Evolutionary conservation across 768 basidiomycete species (phyloP).

Genomic region (Piloderma croceum): DNA sequence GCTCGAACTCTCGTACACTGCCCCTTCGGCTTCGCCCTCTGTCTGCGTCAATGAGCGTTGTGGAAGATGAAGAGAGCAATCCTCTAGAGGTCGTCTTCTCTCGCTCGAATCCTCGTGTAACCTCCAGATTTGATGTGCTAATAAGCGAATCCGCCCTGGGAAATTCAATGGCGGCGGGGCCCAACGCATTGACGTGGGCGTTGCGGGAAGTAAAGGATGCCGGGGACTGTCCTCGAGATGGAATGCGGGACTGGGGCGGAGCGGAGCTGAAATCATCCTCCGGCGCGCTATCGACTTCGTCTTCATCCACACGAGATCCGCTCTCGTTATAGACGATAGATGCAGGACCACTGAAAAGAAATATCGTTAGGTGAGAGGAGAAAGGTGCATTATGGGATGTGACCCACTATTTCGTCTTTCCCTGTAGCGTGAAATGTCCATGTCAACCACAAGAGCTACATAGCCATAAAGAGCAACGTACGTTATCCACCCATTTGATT

Average conservation of each 20-base stretch:
- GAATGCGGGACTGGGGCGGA: slow-evolving; percentile 30
- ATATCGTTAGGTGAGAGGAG: slow-evolving; percentile 2
- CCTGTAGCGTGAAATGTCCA: slow-evolving; percentile 33
- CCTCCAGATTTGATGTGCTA: background rate
- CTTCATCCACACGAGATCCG: slow-evolving; percentile 68
- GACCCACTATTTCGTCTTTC: slow-evolving; percentile 65
- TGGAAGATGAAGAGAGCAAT: background rate
- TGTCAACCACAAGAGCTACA: slow-evolving; percentile 3
- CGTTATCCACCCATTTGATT: slow-evolving; percentile 79
- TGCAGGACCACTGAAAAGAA: slow-evolving; percentile 56
- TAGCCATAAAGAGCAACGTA: slow-evolving; percentile 30
- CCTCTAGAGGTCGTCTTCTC: background rate
- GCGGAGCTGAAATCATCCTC: slow-evolving; percentile 53
- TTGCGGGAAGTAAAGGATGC: background rate
- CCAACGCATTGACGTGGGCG: background rate
- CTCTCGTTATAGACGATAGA: slow-evolving; percentile 80
- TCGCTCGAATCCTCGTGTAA: background rate
- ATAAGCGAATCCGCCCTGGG: background rate
- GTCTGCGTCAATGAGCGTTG: background rate
- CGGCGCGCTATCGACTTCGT: slow-evolving; percentile 57
- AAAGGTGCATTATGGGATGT: background rate
- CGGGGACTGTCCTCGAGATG: background rate
- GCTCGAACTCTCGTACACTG: background rate
- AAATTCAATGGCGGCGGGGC: background rate
- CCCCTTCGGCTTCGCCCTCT: background rate